Percentiles rank a stretch among this genome's conserved stretches.
Evolutionary conservation across 371 early-diverging fungal species (phyloP).

Genomic region (Syncephalastrum racemosum): DNA sequence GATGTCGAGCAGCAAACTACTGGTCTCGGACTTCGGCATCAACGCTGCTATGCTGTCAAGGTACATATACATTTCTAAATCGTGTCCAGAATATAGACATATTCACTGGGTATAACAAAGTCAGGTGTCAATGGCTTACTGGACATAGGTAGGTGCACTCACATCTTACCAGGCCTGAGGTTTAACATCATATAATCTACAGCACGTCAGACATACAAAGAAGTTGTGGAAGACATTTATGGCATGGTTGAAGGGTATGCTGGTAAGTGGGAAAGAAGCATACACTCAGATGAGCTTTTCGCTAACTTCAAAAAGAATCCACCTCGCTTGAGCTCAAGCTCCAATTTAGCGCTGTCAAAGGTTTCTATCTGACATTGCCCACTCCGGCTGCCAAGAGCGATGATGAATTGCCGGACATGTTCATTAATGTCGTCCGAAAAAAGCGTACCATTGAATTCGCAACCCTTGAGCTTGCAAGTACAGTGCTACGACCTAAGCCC

Average conservation of each 20-base stretch:
- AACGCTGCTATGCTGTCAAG: conserved; percentile 83
- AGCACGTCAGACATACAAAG: conserved; percentile 84
- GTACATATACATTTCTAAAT: conserved; percentile 19
- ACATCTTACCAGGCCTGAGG: neutral
- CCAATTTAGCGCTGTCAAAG: conserved; percentile 56
- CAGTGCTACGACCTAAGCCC: neutral
- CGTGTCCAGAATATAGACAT: neutral
- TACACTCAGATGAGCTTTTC: too few species aligned
- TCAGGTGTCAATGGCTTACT: conserved; percentile 85
- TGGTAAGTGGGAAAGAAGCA: too few species aligned
- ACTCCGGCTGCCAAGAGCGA: neutral
- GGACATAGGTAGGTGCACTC: conserved; percentile 74
- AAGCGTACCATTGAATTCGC: conserved; percentile 66
- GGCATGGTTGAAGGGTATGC: conserved; percentile 64
- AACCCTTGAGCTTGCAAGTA: conserved; percentile 73
- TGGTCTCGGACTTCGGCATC: conserved; percentile 77
- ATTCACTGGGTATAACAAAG: too few species aligned
- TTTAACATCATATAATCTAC: neutral
- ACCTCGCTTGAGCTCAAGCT: conserved; percentile 68
- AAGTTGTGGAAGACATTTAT: conserved; percentile 81
- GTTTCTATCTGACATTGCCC: conserved; percentile 62
- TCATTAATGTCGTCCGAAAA: conserved; percentile 63
- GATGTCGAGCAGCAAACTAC: conserved; percentile 71
- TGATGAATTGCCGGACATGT: conserved; percentile 46
- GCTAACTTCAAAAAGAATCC: conserved; percentile 2